Evolutionary conservation across 306 rosid species (phyloP), one percentile per base, ranked within the genome.

Genomic region (Ziziphus jujuba): DNA sequence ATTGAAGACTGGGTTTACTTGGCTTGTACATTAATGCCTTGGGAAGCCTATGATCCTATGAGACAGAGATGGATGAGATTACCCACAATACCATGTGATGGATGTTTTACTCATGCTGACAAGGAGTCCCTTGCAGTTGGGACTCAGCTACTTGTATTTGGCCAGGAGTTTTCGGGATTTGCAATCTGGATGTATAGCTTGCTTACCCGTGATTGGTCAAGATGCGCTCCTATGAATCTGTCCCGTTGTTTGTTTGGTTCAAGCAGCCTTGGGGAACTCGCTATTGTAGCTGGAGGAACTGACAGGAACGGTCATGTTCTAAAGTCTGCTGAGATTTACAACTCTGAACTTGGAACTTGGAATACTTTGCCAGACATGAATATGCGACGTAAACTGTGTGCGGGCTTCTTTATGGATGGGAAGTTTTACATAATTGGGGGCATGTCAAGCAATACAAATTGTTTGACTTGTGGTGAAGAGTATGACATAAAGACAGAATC

Each of bases 41-140:
- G 80, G 84, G 84, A 79, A 61, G 77, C 70, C 1, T 79, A 59
- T 28, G 80, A 79, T 60, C 84, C 84, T 12, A 12, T 20, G 14
- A 65, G 66, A 38, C 61, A 50, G 28, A 53, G 63, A 55, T 79
- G 84, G 84, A 75, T 24, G 77, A 70, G 40, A 61, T 35, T 74
- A 59, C 77, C 80, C 3, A 61, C 31, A 45, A 75, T 79, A 44
- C 84, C 80, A 33, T 65, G 77, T 17, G 84, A 79, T 66, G 73
- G 74, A 4, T 74, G 79, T 38, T 79, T 79, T 49, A 47, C 24
- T 31, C 59, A 54, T 23, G 73, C 84, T 0, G 84, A 79, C 73
- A 79, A 74, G 78, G 84, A 79, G 57, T 79, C 84, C 9, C 70
- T 79, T 52, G 84, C 80, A 1, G 80, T 79, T 9, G 84, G 80